These are phyloP conservation scores for Ustilago sp. DNA, from an alignment of 1,284 basidiomycete genomes.

Conservation along the genomic window DNA sequence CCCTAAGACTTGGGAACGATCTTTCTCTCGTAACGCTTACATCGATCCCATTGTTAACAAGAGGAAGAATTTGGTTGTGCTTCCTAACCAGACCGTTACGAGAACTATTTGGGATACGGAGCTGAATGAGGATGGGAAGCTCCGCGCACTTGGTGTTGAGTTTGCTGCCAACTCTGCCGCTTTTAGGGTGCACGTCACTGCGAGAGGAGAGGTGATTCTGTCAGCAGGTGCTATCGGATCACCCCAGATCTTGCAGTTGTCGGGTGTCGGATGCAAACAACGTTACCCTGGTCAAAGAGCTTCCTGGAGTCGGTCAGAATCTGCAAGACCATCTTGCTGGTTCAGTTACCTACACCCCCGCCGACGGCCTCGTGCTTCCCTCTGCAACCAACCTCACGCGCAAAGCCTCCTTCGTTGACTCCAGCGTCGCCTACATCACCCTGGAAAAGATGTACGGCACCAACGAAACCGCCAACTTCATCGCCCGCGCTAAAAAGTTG, in stretches of 20 bases:
- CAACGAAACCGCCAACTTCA: slow-evolving; percentile 41
- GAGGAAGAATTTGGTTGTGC: slow-evolving; percentile 60
- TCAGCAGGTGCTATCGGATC: slow-evolving; percentile 70
- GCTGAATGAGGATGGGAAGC: slow-evolving; percentile 32
- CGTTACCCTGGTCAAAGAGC: slow-evolving; percentile 71
- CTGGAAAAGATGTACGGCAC: slow-evolving; percentile 51
- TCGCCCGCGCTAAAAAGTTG: slow-evolving; percentile 35
- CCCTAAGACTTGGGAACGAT: slow-evolving; percentile 50
- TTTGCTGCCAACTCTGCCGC: slow-evolving; percentile 45
- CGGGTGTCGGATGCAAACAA: slow-evolving; percentile 73
- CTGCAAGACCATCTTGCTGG: slow-evolving; percentile 72
- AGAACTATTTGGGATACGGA: slow-evolving; percentile 48
- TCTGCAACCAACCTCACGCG: slow-evolving; percentile 36
- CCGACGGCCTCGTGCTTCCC: slow-evolving; percentile 30
- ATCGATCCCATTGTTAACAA: slow-evolving; percentile 51
- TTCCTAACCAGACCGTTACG: slow-evolving; percentile 59
- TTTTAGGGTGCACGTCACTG: slow-evolving; percentile 48
- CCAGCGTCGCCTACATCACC: slow-evolving; percentile 58
- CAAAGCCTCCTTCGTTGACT: slow-evolving; percentile 58
- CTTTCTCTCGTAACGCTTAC: slow-evolving; percentile 60
- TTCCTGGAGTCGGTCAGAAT: slow-evolving; percentile 74
- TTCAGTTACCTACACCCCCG: slow-evolving; percentile 46
- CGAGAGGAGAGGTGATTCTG: slow-evolving; percentile 63
- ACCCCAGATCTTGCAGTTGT: slow-evolving; percentile 73
- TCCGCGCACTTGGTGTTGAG: slow-evolving; percentile 52